Evolutionary conservation across 1,284 basidiomycete genomes (phyloP).

Genomic region (Marasmius fiardii): DNA sequence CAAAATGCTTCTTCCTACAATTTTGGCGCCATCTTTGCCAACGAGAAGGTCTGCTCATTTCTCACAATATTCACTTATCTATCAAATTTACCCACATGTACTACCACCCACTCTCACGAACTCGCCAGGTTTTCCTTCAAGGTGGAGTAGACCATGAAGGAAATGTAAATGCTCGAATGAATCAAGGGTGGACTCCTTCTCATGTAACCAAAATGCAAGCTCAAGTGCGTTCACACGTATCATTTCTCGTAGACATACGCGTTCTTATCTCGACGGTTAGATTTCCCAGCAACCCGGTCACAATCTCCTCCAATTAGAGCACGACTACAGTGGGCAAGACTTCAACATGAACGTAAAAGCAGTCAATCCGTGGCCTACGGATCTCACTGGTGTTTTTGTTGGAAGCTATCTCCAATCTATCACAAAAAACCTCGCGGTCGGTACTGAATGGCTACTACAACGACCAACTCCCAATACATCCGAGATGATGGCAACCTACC

Average conservation of each 20-base stretch:
- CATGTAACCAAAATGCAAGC: conserved; percentile 89
- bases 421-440: conserved; percentile 87
- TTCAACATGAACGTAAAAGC: conserved; percentile 88
- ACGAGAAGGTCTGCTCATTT: conserved; percentile 69
- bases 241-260: background rate
- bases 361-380: conserved; percentile 88
- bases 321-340: conserved; percentile 91
- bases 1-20: conserved; percentile 83
- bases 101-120: conserved; percentile 16
- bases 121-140: conserved; percentile 80
- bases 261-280: conserved; percentile 32
- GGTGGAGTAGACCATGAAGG: conserved; percentile 94
- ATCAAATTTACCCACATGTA: conserved; percentile 9
- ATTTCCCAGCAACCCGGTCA: conserved; percentile 70
- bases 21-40: conserved; percentile 93
- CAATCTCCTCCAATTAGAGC: conserved; percentile 91
- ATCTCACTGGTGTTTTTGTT: conserved; percentile 92
- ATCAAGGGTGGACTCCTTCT: conserved; percentile 82
- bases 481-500: conserved; percentile 81
- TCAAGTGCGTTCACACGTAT: conserved; percentile 56
- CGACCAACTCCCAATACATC: conserved; percentile 69
- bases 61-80: background rate
- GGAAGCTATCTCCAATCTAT: conserved; percentile 96
- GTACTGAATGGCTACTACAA: conserved; percentile 89
- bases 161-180: conserved; percentile 85